Base-by-base conservation (phyloP, 306 rosid genomes). In the Mimosa bimucronata region DNA sequence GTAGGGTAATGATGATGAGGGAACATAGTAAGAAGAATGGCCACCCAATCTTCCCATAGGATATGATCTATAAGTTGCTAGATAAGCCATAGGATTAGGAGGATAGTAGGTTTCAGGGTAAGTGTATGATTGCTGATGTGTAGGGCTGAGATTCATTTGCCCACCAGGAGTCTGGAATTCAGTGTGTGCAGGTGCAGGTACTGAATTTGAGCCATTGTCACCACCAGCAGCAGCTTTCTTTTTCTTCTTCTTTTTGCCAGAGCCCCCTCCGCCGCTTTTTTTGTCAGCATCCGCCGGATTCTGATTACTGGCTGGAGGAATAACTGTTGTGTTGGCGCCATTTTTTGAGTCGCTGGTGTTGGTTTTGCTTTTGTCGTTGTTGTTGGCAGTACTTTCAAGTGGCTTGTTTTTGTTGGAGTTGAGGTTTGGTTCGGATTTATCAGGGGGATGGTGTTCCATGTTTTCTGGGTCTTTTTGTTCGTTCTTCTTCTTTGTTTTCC, bases 221-320 rank as follows among this genome's bases (percentile, higher is more conserved):
- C 70, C 72, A 23, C 45, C 62, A 23, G 16, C 69, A 61, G 77
- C 87, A 2, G 46, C 71, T 55, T 88, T 89, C 30, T 73, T 88
- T 67, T 87, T 90, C 85, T 86, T 87, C 85, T 85, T 87, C 85
- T 85, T 92, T 68, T 89, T 87, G 64, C 75, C 81, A 40, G 86
- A 70, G 50, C 82, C 76, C 2, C 52, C 88, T 73, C 75, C 83
- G 1, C 81, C 83, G 73, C 75, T 67, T 13, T 73, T 78, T 8
- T 30, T 66, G 9, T 71, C 30, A 19, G 50, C 82, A 37, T 29
- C 58, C 57, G 9, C 72, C 80, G 77, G 50, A 69, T 45, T 53
- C 26, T 46, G 50, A 19, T 78, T 60, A 5, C 67, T 67, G 23
- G 80, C 62, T 18, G 67, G 40, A 28, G 67, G 88, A 71, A 80